Conservation (phyloP, 257 asterid species). For the Anisodus acutangulus region DNA sequence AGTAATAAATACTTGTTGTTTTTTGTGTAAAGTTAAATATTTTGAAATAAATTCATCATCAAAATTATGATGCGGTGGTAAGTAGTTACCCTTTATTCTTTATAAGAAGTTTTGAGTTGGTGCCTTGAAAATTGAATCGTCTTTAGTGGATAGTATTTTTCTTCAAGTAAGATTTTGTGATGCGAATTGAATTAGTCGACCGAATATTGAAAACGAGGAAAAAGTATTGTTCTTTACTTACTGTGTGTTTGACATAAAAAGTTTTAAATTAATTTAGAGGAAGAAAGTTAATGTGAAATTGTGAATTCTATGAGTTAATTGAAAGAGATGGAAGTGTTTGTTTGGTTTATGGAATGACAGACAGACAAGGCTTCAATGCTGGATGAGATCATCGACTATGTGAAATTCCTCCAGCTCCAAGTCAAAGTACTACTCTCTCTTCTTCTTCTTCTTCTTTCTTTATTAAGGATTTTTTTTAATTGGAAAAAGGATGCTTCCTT, state of each 20-base stretch:
- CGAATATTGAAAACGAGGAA: neutral
- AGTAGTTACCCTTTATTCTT: neutral
- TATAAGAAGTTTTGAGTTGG: neutral
- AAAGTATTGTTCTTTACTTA: neutral
- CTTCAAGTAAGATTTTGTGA: neutral
- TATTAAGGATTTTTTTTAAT: neutral
- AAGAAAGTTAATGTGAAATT: neutral
- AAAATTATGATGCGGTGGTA: neutral
- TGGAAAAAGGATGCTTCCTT: constrained; percentile 16
- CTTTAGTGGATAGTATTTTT: neutral
- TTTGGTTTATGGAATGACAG: constrained; percentile 66
- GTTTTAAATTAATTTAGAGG: neutral
- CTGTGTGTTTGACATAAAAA: neutral
- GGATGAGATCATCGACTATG: constrained; percentile 96
- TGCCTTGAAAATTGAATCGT: neutral
- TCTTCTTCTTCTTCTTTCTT: neutral
- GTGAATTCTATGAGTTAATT: no score
- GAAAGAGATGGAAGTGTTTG: no score
- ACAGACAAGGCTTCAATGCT: constrained; percentile 97
- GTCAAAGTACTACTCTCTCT: constrained; percentile 70
- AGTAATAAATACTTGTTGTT: no score
- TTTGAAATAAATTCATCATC: no score
- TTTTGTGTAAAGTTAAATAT: no score
- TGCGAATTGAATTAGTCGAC: neutral
- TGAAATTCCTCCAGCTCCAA: constrained; percentile 96